These are phyloP conservation scores for Solanum lignicaule DNA, from an alignment of 257 asterid genomes.

Conservation along the genomic window DNA sequence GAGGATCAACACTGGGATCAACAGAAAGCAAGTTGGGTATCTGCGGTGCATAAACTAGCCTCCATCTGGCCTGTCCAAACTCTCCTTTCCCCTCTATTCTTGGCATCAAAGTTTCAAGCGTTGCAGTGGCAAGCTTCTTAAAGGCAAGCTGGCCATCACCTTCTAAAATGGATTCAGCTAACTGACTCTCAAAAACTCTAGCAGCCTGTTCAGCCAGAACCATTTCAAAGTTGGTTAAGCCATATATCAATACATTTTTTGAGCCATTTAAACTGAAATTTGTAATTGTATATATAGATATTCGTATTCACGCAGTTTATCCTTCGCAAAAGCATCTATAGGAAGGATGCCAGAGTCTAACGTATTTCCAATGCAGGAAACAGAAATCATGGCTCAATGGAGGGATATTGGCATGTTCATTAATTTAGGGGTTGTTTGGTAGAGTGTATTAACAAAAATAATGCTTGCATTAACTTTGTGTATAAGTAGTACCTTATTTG, in stretches of 20 bases:
- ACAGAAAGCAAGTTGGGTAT: slow-evolving; percentile 88
- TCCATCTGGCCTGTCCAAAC: slow-evolving; percentile 98
- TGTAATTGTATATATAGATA: neutral
- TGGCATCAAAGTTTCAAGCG: slow-evolving; percentile 92
- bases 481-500: too few relatives aligned
- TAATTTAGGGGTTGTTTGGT: neutral
- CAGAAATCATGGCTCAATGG: neutral
- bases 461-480: neutral
- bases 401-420: neutral
- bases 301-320: neutral
- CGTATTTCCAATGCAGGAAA: neutral
- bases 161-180: slow-evolving; percentile 96
- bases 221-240: neutral
- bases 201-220: slow-evolving; percentile 61
- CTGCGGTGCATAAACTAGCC: slow-evolving; percentile 97
- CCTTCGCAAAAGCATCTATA: neutral
- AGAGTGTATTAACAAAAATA: neutral
- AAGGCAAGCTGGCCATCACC: slow-evolving; percentile 98
- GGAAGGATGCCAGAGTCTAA: neutral
- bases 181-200: slow-evolving; percentile 91
- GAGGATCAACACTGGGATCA: slow-evolving; percentile 95
- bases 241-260: neutral
- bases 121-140: slow-evolving; percentile 98
- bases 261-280: neutral
- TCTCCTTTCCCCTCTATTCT: slow-evolving; percentile 98